Evolutionary conservation across 345 rosid species (phyloP).

Genomic region (Boechera stricta): DNA sequence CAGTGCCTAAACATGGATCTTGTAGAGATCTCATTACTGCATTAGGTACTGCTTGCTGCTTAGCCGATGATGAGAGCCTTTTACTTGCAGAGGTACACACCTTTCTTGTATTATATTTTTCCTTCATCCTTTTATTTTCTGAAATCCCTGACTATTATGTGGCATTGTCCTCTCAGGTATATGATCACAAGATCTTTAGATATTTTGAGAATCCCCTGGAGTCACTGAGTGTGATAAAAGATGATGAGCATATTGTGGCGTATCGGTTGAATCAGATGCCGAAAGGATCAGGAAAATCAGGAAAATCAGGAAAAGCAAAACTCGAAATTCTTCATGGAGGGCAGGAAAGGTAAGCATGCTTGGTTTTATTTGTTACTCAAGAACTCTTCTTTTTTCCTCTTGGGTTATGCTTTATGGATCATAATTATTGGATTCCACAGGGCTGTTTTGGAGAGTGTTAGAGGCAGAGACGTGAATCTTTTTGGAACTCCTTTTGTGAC

Average conservation of each 20-base stretch:
- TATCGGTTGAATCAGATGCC: slow-evolving; percentile 59
- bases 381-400: slow-evolving; percentile 14
- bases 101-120: slow-evolving; percentile 14
- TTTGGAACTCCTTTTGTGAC: slow-evolving; percentile 83
- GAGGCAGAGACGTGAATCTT: slow-evolving; percentile 49
- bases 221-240: slow-evolving; percentile 67
- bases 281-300: slow-evolving; percentile 55
- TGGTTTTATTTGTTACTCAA: slow-evolving; percentile 27
- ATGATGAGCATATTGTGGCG: slow-evolving; percentile 90
- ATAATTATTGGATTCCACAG: slow-evolving; percentile 33
- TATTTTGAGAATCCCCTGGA: slow-evolving; percentile 69
- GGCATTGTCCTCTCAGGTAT: slow-evolving; percentile 58
- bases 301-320: slow-evolving; percentile 56
- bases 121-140: slow-evolving; percentile 7
- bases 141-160: neutral
- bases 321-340: slow-evolving; percentile 72
- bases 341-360: slow-evolving; percentile 63
- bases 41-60: slow-evolving; percentile 76
- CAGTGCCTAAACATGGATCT: slow-evolving; percentile 79
- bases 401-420: slow-evolving; percentile 21
- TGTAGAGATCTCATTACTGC: slow-evolving; percentile 79
- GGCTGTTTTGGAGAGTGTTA: slow-evolving; percentile 33
- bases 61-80: slow-evolving; percentile 75
- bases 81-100: slow-evolving; percentile 78
- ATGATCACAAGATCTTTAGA: slow-evolving; percentile 70